Base-by-base conservation (phyloP, 352 stramenopile species). In the Phytophthora quininea region DNA sequence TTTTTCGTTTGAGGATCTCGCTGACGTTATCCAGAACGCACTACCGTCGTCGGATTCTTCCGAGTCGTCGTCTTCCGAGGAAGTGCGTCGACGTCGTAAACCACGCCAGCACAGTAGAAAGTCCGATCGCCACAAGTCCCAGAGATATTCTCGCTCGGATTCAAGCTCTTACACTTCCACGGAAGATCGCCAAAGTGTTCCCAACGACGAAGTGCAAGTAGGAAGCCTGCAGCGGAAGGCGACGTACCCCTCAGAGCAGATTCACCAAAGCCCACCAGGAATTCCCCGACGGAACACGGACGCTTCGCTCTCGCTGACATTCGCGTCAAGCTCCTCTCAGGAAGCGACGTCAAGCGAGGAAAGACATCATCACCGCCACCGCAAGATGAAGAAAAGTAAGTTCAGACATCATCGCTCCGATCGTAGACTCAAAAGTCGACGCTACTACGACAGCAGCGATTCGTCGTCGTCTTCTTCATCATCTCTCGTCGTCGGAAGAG, bases 21-120 rank as follows among this genome's bases (percentile, higher is more conserved):
- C 67, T 2, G 45, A 58, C 54, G 77, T 82, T 32, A 64, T 73
- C 7, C 63, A 79, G 6, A 73, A 86, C 12, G 74, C 73, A 1
- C 37, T 86, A 3, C 77, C 74, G 11, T 67, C 69, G 0, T 77
- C 69, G 1, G 69, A 80, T 30, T 76, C 73, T 29, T 86, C 77
- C 0, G 74, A 84, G 38, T 74, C 68, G 8, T 62, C 66, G 1
- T 76, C 69, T 0, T 71, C 69, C 10, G 66, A 77, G 19, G 49
- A 75, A 32, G 63, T 69, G 19, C 48, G 29, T 58, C 67, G 42
- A 3, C 52, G 37, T 30, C 52, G 47, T 10, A 67, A 54, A 49
- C 8, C 48, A 19, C 68, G 62, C 35, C 70, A 67, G 0, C 30
- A 53, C 29, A 59, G 53, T 9, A 52, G 59, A 3, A 47, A 45